phyloP scores from a whole-genome alignment of 2,329 filamentous ascomycete species.

The Xylariaceae sp. region DNA sequence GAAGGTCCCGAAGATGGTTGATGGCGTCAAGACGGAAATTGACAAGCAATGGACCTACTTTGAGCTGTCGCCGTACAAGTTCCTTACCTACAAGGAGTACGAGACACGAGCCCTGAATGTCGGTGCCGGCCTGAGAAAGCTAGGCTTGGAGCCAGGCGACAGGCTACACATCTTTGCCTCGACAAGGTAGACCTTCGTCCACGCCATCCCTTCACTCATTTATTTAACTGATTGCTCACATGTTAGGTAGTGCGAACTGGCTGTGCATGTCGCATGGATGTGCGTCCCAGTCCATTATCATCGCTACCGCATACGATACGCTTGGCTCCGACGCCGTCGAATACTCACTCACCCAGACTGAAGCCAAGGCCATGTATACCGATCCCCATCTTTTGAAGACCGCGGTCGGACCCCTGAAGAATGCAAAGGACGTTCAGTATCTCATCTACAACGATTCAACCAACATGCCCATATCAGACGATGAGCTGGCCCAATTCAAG shows the following conservation, averaged over 20 bases:
- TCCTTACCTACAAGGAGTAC: conserved; percentile 74
- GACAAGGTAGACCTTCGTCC: conserved; percentile 54
- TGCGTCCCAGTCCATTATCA: conserved; percentile 79
- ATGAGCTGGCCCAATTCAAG: conserved; percentile 52
- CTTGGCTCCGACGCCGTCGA: conserved; percentile 77
- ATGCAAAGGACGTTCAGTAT: conserved; percentile 49
- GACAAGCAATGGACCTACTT: conserved; percentile 92
- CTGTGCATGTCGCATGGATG: conserved; percentile 70
- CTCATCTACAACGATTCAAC: conserved; percentile 58
- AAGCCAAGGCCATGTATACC: conserved; percentile 76
- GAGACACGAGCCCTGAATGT: conserved; percentile 62
- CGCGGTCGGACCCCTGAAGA: conserved; percentile 50
- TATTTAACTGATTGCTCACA: conserved; percentile 11
- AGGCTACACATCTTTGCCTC: conserved; percentile 76
- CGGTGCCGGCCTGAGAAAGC: conserved; percentile 66
- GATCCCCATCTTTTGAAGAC: conserved; percentile 72
- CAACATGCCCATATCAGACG: conserved; percentile 45
- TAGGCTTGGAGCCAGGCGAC: conserved; percentile 63
- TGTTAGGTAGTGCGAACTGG: conserved; percentile 63
- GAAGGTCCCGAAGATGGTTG: conserved; percentile 82
- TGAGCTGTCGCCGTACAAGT: conserved; percentile 73
- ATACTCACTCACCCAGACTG: conserved; percentile 79
- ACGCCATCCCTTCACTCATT: background rate
- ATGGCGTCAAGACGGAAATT: conserved; percentile 71
- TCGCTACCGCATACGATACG: conserved; percentile 93